Base-by-base conservation (phyloP, 2,329 filamentous ascomycete genomes). In the Xylariaceae sp. region DNA sequence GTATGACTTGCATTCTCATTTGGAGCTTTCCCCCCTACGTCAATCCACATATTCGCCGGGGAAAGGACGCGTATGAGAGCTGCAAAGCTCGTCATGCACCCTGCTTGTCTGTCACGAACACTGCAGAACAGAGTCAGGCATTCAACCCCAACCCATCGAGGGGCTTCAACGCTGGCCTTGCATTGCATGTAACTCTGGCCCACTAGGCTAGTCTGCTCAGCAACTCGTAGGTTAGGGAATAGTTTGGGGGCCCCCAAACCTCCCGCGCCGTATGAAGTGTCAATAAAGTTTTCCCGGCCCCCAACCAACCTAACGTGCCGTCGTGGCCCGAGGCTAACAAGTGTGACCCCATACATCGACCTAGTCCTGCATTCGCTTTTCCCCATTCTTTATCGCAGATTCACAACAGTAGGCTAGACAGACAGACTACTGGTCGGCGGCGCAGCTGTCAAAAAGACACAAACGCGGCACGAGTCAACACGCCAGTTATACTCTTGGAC, bases 141-240 rank as follows among this genome's bases (percentile, higher is more conserved):
- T 13, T 5, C 11, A 6, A 24, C 6, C 7, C n/a, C 26, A 28
- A 13, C 26, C 26, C 7, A 8, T 28, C 7, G n/a, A 28, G 41
- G n/a, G 26, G 40, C 38, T 41, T 38, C 21, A 29, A 35, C 21
- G 38, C 38, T 38, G 32, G 24, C 26, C 38, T 34, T 32, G 38
- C 38, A 35, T 34, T n/a, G 27, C 21, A 32, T 32, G 31, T 31
- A 30, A 34, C 23, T 6, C 23, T 13, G 38, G 34, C 34, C 38
- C 29, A 41, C 34, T 34, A 24, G 30, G 8, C n/a, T 28, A 28
- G 26, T 6, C 26, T 15, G 4, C 15, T 14, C 15, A 26, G 33
- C 12, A 36, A 41, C 27, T 41, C 33, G 36, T 32, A n/a, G 38
- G 36, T 34, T 27, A 32, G 32, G 32, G 21, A 40, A 27, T 19